These are phyloP conservation scores for Parietichytrium sp. DNA, from an alignment of 108 stramenopile genomes.

Conservation along the genomic window DNA sequence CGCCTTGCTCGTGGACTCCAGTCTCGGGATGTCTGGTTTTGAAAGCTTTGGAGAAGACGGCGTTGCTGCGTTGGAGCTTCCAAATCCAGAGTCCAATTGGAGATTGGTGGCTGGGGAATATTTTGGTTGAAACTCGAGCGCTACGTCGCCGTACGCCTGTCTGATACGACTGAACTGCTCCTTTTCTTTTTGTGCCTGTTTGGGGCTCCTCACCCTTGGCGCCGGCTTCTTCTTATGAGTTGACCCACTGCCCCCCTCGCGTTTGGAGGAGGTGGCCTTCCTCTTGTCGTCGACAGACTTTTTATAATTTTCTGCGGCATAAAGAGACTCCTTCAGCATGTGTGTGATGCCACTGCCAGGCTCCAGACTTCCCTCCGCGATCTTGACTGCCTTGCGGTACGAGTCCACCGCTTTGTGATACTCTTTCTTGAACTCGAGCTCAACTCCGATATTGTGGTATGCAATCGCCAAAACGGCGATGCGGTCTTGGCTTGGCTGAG, in stretches of 20 bases:
- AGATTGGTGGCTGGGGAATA: neutral
- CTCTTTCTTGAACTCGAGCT: slow-evolving; percentile 66
- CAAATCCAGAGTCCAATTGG: neutral
- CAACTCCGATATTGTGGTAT: slow-evolving; percentile 72
- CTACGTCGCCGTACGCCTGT: slow-evolving; percentile 14
- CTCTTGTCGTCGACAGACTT: too few species aligned
- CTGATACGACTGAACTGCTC: neutral
- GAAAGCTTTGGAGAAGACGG: too few species aligned
- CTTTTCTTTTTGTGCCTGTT: neutral
- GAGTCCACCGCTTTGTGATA: slow-evolving; percentile 58
- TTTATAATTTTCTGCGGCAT: too few species aligned
- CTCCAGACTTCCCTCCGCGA: slow-evolving; percentile 58
- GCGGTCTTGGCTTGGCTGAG: slow-evolving; percentile 40
- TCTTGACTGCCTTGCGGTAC: slow-evolving; percentile 67
- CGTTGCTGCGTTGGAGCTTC: neutral
- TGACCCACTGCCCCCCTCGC: too few species aligned
- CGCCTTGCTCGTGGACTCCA: too few species aligned
- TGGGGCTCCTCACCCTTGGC: slow-evolving; percentile 5
- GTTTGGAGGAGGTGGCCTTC: too few species aligned
- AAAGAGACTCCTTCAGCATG: slow-evolving; percentile 58
- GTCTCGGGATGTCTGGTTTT: too few species aligned
- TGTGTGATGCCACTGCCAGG: slow-evolving; percentile 60
- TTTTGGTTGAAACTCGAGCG: neutral
- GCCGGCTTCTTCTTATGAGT: neutral
- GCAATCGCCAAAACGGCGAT: slow-evolving; percentile 62